These are phyloP conservation scores for Terana coerulea DNA, from an alignment of 768 basidiomycete species.

Conservation along the genomic window DNA sequence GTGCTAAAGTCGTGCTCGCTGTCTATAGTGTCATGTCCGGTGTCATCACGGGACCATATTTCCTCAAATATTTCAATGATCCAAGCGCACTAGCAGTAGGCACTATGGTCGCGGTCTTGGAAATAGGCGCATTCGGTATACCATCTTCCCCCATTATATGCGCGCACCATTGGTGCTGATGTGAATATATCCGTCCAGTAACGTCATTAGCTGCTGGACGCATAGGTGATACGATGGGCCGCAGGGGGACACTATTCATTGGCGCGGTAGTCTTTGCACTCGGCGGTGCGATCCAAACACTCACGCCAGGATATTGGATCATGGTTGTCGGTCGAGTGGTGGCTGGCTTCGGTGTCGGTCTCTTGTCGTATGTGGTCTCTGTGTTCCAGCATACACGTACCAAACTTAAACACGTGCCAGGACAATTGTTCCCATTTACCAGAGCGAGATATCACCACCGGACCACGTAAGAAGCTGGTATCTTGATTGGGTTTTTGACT, in stretches of 20 bases:
- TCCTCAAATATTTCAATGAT: conserved; percentile 76
- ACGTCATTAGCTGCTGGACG: conserved; percentile 87
- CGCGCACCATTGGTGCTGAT: background rate
- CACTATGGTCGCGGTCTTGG: conserved; percentile 95
- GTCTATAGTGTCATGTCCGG: conserved; percentile 77
- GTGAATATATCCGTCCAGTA: conserved; percentile 38
- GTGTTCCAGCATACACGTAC: background rate
- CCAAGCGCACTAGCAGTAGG: conserved; percentile 74
- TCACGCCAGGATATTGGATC: conserved; percentile 68
- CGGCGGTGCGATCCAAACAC: conserved; percentile 84
- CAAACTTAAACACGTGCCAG: conserved; percentile 34
- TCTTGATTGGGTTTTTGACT: background rate
- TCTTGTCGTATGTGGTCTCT: conserved; percentile 63
- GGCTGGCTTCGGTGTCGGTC: conserved; percentile 87
- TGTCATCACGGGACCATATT: conserved; percentile 85
- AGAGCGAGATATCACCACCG: conserved; percentile 94
- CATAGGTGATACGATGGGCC: conserved; percentile 84
- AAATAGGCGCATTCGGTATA: conserved; percentile 87
- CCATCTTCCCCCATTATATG: conserved; percentile 16
- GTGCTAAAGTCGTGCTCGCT: conserved; percentile 6
- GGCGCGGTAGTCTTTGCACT: conserved; percentile 84
- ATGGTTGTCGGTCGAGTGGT: conserved; percentile 85
- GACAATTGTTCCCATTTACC: conserved; percentile 93
- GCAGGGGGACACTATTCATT: conserved; percentile 77
- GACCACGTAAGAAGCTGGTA: conserved; percentile 63